Base-by-base conservation (phyloP, 495 filamentous ascomycete species). In the Aspergillus saccharolyticus region DNA sequence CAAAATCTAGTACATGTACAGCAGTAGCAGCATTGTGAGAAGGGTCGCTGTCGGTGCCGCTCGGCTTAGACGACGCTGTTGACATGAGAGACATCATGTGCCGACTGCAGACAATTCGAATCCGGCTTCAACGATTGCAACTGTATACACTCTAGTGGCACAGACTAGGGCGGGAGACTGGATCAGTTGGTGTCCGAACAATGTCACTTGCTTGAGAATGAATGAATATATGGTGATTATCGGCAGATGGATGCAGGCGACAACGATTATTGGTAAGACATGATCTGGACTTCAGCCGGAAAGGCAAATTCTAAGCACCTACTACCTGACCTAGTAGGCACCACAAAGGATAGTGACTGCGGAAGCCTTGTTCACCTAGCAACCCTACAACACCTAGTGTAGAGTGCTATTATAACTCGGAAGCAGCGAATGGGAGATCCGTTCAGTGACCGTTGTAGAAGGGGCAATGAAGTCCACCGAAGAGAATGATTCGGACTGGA, bases 61-160 rank as follows among this genome's bases (percentile, higher is more conserved):
- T 56, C 56, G 63, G 52, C 28, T 53, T 62, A 22, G 69, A 55
- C 16, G 69, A 67, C n/a, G 59, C 60, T 46, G 56, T 45, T 20
- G 63, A 57, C 24, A 69, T 48, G 24, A 68, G 62, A 47, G 71
- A 64, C 70, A 75, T 74, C 4, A 51, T 65, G 54, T 42, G 44
- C 43, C 42, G 53, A 45, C 3, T 50, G 47, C 33, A 18, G 42
- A 58, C 20, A 54, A 20, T 47, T 21, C 12, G 12, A 58, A 43
- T 39, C 14, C 33, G 14, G 12, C 33, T 39, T 39, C 33, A 39
- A 39, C 2, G 14, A 9, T 12, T 12, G 33, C 33, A 12, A 15
- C 14, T 5, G 33, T 39, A 12, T 12, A 39, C 12, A 5, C 33
- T 39, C 33, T 2, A 39, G 10, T 39, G 14, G 4, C 33, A 39